Percentiles rank a stretch among this genome's conserved stretches.
Conservation (phyloP, 352 stramenopile genomes). For the Phytophthora brassicae region DNA sequence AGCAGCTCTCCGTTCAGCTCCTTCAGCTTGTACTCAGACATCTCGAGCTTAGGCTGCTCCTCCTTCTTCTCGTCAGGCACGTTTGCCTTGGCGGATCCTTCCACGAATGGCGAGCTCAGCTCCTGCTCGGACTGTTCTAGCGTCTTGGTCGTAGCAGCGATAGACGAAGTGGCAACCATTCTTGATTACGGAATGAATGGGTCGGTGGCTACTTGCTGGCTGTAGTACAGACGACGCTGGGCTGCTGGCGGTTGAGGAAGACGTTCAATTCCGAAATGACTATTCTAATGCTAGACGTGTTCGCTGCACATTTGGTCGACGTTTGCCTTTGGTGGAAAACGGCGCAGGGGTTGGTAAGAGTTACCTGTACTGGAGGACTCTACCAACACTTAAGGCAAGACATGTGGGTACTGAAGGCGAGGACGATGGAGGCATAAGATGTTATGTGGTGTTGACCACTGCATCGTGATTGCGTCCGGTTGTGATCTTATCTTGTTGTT, state of each 20-base stretch:
- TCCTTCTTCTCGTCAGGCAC: conserved; percentile 29
- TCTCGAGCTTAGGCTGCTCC: conserved; percentile 34
- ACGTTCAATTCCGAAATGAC: conserved; percentile 40
- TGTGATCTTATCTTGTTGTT: no score
- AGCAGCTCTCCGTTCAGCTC: conserved; percentile 86
- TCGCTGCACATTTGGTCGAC: no score
- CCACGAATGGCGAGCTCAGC: conserved; percentile 25
- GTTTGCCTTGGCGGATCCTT: conserved; percentile 20
- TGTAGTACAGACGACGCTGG: not conserved
- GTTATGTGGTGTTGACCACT: no score
- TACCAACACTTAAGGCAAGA: no score
- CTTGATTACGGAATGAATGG: not conserved
- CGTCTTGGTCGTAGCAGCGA: conserved; percentile 12
- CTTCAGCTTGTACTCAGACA: conserved; percentile 86
- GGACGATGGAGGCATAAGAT: no score
- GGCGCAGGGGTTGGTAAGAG: no score
- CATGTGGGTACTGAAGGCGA: no score
- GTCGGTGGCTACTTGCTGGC: not conserved
- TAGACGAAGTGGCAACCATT: conserved; percentile 43
- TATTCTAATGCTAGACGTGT: no score
- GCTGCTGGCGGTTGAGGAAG: conserved; percentile 13
- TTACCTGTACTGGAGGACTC: no score
- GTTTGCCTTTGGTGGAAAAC: no score
- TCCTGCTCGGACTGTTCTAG: conserved; percentile 38
- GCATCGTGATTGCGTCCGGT: no score